Base-by-base conservation (phyloP, 495 filamentous ascomycete genomes). In the Daldinia concentrica region DNA sequence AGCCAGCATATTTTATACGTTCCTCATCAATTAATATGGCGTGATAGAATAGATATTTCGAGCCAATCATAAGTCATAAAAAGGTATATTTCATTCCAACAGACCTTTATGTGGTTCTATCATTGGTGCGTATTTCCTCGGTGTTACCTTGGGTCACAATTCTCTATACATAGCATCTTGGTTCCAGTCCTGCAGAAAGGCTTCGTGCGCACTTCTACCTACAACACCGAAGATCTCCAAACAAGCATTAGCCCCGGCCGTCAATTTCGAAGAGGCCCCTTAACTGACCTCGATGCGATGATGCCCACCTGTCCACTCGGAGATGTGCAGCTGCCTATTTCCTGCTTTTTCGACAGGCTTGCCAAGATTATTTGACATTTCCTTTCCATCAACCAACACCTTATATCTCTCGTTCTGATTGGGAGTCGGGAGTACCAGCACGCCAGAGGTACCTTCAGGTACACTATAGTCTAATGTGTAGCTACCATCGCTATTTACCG, bases 281-380 rank as follows among this genome's bases (percentile, higher is more conserved):
- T 72, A 68, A 45, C 48, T 63, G 29, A 69, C 66, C 50, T 66
- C 62, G 29, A 73, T 66, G 12, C 30, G 66, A 39, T 73, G 71
- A 1, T 56, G 24, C 9, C 71, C 71, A 19, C 66, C 54, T 12
- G 17, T 51, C 6, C 58, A 58, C 26, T 41, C 26, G 17, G 19
- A 50, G 7, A 66, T 66, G n/a, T 65, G 59, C 36, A 66, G 45
- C n/a, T 63, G 57, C 36, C 52, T 59, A n/a, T 66, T 34, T 26
- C 62, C 62, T 19, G 22, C 43, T 32, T 39, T 51, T 6, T 58
- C 36, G 17, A 27, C 37, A 30, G 51, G 6, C 19, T 30, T 52
- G 12, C 32, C 27, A 12, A 58, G 26, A 34, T 37, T 24, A 32
- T 12, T 17, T 51, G 29, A n/a, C 15, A 63, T 54, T 30, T 12